Percentiles rank a stretch among this genome's conserved stretches.
phyloP scores from a whole-genome alignment of 2,329 filamentous ascomycete species.

The Fusarium dlaminii region DNA sequence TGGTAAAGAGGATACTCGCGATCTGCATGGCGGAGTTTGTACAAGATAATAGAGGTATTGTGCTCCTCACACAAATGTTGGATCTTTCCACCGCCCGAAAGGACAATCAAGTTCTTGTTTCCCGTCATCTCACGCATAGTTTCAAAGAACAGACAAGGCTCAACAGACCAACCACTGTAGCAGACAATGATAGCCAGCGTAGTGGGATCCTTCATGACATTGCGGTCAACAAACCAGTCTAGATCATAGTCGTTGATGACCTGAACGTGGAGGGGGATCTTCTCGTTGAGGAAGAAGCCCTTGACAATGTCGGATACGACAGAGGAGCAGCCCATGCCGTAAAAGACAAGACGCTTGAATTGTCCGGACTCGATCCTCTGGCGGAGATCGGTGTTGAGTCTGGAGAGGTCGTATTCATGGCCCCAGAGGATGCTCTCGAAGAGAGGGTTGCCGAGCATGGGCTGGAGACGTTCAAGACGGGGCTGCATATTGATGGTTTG shows the following conservation, averaged over 20 bases:
- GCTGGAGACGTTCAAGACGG: neutral
- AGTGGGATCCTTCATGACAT: neutral
- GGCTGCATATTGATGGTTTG: neutral
- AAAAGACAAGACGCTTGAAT: neutral
- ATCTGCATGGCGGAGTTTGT: neutral
- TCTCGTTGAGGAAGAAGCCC: neutral
- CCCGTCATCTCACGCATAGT: neutral
- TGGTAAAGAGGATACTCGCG: neutral
- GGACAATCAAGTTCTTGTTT: neutral
- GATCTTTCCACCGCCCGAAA: neutral
- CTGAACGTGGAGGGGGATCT: neutral
- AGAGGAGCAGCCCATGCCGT: neutral
- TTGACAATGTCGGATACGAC: neutral
- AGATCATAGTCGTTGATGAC: neutral
- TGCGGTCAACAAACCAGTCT: neutral
- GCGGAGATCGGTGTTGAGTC: neutral
- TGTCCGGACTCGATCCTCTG: neutral
- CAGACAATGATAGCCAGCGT: neutral
- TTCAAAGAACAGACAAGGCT: neutral
- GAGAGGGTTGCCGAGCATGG: neutral
- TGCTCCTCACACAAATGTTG: neutral
- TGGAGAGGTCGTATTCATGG: constrained; percentile 2
- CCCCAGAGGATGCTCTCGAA: constrained; percentile 5
- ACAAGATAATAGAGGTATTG: neutral
- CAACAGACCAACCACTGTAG: neutral